Evolutionary conservation across 441 rosid genomes (phyloP).

Genomic region (Euphorbia celastroides): DNA sequence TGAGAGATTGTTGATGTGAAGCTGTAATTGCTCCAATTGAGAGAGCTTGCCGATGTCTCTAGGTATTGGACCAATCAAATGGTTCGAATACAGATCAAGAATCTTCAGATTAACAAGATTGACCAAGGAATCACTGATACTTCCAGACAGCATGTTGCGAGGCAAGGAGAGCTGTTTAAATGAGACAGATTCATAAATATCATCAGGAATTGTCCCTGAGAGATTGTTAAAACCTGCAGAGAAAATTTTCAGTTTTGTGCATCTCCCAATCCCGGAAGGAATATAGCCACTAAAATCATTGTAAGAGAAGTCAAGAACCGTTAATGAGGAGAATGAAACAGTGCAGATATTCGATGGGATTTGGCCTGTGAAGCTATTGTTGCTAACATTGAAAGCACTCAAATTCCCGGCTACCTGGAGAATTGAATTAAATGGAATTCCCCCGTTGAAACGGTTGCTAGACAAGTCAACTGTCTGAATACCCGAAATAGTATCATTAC

Average conservation of each 20-base stretch:
- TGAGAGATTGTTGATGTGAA: constrained; percentile 63
- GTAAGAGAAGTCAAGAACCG: constrained; percentile 52
- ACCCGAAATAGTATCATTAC: neutral
- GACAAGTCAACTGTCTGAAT: constrained; percentile 28
- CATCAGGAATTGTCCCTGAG: constrained; percentile 60
- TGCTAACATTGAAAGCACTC: constrained; percentile 61
- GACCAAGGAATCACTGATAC: constrained; percentile 36
- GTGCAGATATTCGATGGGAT: constrained; percentile 56
- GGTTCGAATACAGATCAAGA: constrained; percentile 63
- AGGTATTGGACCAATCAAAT: constrained; percentile 55
- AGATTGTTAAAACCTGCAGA: constrained; percentile 69
- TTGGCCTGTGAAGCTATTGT: constrained; percentile 59
- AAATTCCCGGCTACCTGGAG: constrained; percentile 40
- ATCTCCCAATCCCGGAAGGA: constrained; percentile 47
- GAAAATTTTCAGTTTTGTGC: constrained; percentile 44
- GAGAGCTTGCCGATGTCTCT: constrained; percentile 46
- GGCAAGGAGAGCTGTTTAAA: constrained; percentile 48
- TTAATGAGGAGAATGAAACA: constrained; percentile 31
- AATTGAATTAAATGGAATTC: constrained; percentile 14
- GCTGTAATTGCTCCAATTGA: constrained; percentile 47
- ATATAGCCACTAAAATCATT: constrained; percentile 43
- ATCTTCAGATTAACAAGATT: constrained; percentile 40
- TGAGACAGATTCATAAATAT: constrained; percentile 40
- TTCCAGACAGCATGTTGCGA: constrained; percentile 52
- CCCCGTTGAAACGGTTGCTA: constrained; percentile 30